A percentile compares a stretch with the other conserved stretches of the same genome.
Conservation (phyloP, 2,329 filamentous ascomycete species). For the Fusarium torulosum region DNA sequence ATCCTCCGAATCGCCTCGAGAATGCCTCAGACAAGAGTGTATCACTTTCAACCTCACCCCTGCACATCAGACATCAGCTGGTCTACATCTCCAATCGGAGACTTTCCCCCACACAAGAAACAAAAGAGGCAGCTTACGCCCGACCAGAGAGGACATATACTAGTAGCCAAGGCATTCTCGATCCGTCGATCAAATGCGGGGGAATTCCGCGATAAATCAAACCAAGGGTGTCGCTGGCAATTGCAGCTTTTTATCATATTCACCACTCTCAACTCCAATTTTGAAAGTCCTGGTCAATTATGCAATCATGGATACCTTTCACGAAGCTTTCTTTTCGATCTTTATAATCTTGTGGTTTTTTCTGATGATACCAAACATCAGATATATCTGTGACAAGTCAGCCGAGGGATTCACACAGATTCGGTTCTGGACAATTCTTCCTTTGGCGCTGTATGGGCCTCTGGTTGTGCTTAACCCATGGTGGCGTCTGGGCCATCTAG, state of each 20-base stretch:
- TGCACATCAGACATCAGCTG: background rate
- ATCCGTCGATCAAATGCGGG: conserved; percentile 14
- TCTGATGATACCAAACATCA: background rate
- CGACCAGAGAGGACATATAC: conserved; percentile 4
- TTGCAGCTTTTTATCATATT: background rate
- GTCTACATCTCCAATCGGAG: conserved; percentile 10
- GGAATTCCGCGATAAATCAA: conserved; percentile 5
- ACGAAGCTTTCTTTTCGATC: conserved; percentile 24
- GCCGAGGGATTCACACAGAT: background rate
- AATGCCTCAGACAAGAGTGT: background rate
- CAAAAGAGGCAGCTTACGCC: conserved; percentile 12
- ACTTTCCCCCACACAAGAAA: background rate
- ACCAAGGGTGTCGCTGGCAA: background rate
- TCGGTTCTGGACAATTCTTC: conserved; percentile 22
- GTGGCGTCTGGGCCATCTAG: background rate
- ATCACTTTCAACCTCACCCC: background rate
- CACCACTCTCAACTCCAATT: background rate
- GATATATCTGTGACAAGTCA: background rate
- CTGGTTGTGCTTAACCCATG: conserved; percentile 3
- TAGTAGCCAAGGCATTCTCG: conserved; percentile 14
- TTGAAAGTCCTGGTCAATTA: accelerated
- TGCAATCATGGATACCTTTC: conserved; percentile 15
- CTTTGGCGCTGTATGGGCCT: background rate
- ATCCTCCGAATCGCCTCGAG: background rate
- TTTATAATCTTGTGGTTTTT: conserved; percentile 15